Base-by-base conservation (phyloP, 164 flowering plant genomes). In the Magnolia officinalis region DNA sequence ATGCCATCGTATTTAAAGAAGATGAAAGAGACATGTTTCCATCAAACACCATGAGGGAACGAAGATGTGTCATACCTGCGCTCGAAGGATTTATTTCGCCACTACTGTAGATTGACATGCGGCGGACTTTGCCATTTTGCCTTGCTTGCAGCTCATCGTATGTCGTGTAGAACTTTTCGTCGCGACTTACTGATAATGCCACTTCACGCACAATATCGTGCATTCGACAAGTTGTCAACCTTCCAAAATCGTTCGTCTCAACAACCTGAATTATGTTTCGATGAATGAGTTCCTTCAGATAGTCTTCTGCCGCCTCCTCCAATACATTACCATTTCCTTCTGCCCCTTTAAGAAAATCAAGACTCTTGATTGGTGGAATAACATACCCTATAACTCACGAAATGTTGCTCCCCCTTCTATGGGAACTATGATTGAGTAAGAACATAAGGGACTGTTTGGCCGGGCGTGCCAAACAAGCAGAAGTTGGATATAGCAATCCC, bases 141-240 rank as follows among this genome's bases (percentile, higher is more conserved):
- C 11, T 14, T 49, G 77, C 8, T 16, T 26, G 10, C 8, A 13
- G 20, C 8, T 67, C 74, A 45, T 50, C 61, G 16, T 3, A 20
- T 0, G 74, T 55, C 0, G 8, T 19, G 19, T 66, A 50, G 50
- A 77, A 77, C 4, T 50, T 45, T 63, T 73, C 82, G 16, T 68
- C 37, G 5, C 8, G 14, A 31, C 58, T 59, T 18, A 69, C 20
- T 8, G 65, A 64, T 29, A 73, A 71, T 11, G 67, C 61, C 8
- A 80, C 18, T 7, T 76, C 79, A 14, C 77, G 67, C 63, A 80
- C 59, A 26, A 80, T 49, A 76, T 80, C 78, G 29, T 80, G 79
- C 10, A 80, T 18, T 0, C 71, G 64, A 63, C 51, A 69, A 0
- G 2, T 18, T 74, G 14, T 68, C 1, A 20, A 3, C 59, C 79